Conservation (phyloP, 305 asterid species). For the Fraxinus paxiana region DNA sequence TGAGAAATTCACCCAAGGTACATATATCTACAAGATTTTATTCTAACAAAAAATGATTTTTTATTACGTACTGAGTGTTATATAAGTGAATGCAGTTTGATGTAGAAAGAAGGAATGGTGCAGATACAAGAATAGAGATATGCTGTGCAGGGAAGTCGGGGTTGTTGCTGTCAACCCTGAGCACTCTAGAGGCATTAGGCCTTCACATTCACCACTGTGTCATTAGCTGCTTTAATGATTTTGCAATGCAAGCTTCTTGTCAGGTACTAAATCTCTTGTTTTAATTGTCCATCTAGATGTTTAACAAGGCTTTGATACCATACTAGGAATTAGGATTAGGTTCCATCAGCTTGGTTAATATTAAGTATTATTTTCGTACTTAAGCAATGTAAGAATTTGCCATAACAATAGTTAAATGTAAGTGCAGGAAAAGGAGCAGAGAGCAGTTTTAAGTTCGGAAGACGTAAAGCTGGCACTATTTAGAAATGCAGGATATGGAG, state of each 20-base stretch:
- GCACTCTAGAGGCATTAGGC: constrained; percentile 59
- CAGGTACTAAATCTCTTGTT: neutral
- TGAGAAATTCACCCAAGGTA: constrained; percentile 57
- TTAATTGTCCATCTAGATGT: neutral
- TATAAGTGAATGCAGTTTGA: constrained; percentile 39
- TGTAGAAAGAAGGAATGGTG: constrained; percentile 46
- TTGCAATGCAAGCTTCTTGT: constrained; percentile 68
- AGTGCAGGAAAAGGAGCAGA: constrained; percentile 45
- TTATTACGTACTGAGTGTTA: neutral
- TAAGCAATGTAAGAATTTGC: too few relatives aligned
- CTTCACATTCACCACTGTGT: constrained; percentile 65
- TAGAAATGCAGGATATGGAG: constrained; percentile 72
- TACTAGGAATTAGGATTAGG: neutral
- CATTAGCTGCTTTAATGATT: constrained; percentile 63
- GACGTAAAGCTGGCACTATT: constrained; percentile 58
- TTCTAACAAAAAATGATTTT: neutral
- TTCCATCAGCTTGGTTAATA: neutral
- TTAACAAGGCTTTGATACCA: too few relatives aligned
- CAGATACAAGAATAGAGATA: constrained; percentile 53
- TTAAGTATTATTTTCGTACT: too few relatives aligned
- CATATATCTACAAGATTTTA: neutral
- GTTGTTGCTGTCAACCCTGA: constrained; percentile 55
- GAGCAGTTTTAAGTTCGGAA: constrained; percentile 38
- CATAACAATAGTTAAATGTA: neutral
- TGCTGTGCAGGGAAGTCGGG: constrained; percentile 57